Conservation (phyloP, 2,329 filamentous ascomycete genomes). For the Fusarium hostae region DNA sequence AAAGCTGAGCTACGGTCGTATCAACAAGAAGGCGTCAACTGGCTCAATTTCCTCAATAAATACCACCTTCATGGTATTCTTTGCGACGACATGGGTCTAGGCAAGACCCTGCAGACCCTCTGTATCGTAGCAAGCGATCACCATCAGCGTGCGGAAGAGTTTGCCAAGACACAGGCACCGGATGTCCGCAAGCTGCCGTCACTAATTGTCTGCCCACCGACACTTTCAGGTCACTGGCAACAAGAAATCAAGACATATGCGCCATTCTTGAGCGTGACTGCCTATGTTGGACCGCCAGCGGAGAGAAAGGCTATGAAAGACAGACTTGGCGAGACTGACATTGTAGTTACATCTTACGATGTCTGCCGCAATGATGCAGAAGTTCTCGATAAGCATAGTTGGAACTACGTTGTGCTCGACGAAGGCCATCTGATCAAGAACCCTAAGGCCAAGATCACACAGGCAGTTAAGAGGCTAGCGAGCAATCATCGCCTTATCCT, state of each 20-base stretch:
- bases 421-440: slow-evolving; percentile 99
- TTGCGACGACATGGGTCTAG: slow-evolving; percentile 98
- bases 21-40: slow-evolving; percentile 98
- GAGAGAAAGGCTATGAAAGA: slow-evolving; percentile 79
- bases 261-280: slow-evolving; percentile 88
- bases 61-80: slow-evolving; percentile 98
- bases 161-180: slow-evolving; percentile 79
- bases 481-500: slow-evolving; percentile 97
- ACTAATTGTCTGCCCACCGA: slow-evolving; percentile 95
- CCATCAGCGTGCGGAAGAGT: slow-evolving; percentile 91
- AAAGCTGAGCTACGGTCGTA: slow-evolving; percentile 97
- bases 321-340: slow-evolving; percentile 80
- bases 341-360: slow-evolving; percentile 98
- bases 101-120: slow-evolving; percentile 95
- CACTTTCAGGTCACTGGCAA: slow-evolving; percentile 97
- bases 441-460: slow-evolving; percentile 93
- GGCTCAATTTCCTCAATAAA: slow-evolving; percentile 97
- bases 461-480: slow-evolving; percentile 87
- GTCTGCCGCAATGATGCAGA: slow-evolving; percentile 97
- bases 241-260: slow-evolving; percentile 97
- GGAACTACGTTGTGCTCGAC: slow-evolving; percentile 98
- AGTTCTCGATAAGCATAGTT: slow-evolving; percentile 81
- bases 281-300: slow-evolving; percentile 88
- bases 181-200: slow-evolving; percentile 87
- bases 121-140: slow-evolving; percentile 99